phyloP scores from a whole-genome alignment of 495 filamentous ascomycete species.

The Xylaria cubensis region DNA sequence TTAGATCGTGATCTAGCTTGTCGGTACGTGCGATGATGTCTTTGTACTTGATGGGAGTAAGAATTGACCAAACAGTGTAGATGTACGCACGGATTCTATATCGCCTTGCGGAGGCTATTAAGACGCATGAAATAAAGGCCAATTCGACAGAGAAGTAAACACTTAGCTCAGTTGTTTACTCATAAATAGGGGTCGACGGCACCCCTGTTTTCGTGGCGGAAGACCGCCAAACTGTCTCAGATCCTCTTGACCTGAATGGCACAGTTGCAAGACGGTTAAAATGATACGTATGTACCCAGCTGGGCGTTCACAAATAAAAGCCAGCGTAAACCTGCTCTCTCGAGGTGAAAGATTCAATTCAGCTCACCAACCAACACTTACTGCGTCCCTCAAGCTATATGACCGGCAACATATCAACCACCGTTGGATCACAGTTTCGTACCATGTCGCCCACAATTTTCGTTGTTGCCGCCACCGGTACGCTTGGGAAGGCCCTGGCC shows the following conservation, averaged over 20 bases:
- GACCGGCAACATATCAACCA: background rate
- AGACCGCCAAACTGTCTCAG: conserved; percentile 6
- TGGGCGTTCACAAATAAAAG: background rate
- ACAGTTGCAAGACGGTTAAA: background rate
- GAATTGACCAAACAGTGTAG: background rate
- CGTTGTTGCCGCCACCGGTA: conserved; percentile 57
- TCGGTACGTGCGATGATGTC: background rate
- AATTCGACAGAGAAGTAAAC: background rate
- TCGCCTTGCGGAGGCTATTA: background rate
- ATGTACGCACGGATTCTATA: background rate
- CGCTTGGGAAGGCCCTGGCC: conserved; percentile 54
- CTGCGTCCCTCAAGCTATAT: background rate
- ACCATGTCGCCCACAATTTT: conserved; percentile 42
- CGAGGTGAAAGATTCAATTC: background rate
- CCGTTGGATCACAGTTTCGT: background rate
- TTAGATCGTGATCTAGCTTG: too few species aligned
- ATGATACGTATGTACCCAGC: background rate
- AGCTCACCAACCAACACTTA: background rate
- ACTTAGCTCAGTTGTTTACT: background rate
- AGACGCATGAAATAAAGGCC: background rate
- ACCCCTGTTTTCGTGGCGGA: background rate
- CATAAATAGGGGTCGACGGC: background rate
- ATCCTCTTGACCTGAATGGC: background rate
- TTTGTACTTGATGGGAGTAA: background rate
- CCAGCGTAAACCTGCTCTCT: background rate